Conservation (phyloP, 768 basidiomycete genomes). For the Cubamyces lactineus region DNA sequence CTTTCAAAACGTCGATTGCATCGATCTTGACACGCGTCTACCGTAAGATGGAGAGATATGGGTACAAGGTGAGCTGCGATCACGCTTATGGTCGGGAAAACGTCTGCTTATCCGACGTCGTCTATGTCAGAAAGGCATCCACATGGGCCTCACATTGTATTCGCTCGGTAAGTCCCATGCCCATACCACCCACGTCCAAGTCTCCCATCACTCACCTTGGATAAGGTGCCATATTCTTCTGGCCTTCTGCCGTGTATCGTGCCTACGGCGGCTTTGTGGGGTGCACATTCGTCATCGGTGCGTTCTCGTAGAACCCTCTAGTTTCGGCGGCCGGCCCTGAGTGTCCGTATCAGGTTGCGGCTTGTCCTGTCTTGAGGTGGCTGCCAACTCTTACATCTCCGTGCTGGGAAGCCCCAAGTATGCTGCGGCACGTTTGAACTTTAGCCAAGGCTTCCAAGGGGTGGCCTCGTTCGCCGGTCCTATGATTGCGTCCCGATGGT, state of each 20-base stretch:
- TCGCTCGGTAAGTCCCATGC: conserved; percentile 47
- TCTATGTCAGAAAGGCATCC: conserved; percentile 54
- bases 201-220: conserved; percentile 13
- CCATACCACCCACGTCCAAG: conserved; percentile 30
- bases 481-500: conserved; percentile 74
- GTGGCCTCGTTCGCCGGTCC: conserved; percentile 75
- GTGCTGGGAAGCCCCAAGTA: conserved; percentile 69
- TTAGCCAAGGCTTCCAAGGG: conserved; percentile 81
- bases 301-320: conserved; percentile 12
- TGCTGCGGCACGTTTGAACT: conserved; percentile 76
- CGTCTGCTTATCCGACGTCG: conserved; percentile 5
- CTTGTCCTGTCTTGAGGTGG: conserved; percentile 66
- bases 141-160: conserved; percentile 60
- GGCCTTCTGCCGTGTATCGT: conserved; percentile 71
- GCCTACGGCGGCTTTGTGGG: conserved; percentile 76
- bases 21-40: background rate
- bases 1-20: background rate
- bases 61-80: conserved; percentile 57
- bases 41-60: conserved; percentile 57
- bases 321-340: conserved; percentile 23
- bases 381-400: conserved; percentile 81
- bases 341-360: conserved; percentile 55
- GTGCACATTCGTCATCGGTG: conserved; percentile 71
- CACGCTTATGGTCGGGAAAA: background rate
- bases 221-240: conserved; percentile 74